Conservation (phyloP, 495 filamentous ascomycete genomes). For the Hypoxylon fragiforme region DNA sequence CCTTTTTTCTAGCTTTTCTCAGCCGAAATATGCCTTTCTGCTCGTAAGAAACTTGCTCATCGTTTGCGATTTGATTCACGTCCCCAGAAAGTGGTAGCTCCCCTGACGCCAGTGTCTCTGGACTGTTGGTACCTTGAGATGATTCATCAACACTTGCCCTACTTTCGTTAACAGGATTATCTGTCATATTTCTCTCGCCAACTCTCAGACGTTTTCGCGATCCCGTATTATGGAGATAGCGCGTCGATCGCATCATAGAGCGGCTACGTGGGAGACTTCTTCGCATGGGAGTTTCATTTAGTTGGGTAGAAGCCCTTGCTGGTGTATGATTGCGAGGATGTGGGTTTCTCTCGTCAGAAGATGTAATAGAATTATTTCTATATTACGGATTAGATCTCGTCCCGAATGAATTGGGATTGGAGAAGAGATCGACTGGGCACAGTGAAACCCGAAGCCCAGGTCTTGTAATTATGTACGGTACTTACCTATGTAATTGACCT, state of each 20-base stretch:
- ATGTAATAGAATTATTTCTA: neutral
- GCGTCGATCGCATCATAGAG: constrained; percentile 1
- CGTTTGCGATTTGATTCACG: neutral
- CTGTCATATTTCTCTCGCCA: neutral
- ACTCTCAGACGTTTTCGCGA: neutral
- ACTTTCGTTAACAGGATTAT: neutral
- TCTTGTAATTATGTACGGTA: no score
- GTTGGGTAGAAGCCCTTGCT: no score
- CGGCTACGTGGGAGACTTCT: neutral
- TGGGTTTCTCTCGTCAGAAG: neutral
- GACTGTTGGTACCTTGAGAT: neutral
- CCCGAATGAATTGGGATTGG: neutral
- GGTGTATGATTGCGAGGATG: neutral
- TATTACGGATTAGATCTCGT: neutral
- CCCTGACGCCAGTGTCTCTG: neutral
- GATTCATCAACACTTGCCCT: neutral
- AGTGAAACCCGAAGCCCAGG: neutral
- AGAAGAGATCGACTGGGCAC: no score
- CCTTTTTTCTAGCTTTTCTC: constrained; percentile 1
- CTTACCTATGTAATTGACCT: no score
- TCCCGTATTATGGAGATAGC: neutral
- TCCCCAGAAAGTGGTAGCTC: constrained; percentile 3
- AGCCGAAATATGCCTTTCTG: constrained; percentile 29
- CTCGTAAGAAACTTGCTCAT: constrained; percentile 6
- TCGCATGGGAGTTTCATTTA: neutral